phyloP scores from a whole-genome alignment of 345 rosid species.

The Eucalyptus curtisii region DNA sequence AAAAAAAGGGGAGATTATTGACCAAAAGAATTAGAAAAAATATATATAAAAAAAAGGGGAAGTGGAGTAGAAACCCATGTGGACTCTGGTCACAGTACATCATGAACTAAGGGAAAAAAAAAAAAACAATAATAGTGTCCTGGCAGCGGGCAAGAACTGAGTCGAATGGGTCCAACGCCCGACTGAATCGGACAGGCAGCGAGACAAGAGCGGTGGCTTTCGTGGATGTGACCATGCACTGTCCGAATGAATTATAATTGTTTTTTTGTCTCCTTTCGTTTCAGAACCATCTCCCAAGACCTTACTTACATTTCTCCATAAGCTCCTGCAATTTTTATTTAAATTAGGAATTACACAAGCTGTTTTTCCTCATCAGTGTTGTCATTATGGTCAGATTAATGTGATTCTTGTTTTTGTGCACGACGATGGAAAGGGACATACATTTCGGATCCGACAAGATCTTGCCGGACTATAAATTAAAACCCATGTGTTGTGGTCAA shows the following conservation, averaged over 20 bases:
- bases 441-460: constrained; percentile 1
- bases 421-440: background rate
- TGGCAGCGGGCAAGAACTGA: background rate
- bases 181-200: background rate
- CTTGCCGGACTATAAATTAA: background rate
- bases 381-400: background rate
- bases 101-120: no score
- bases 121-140: background rate
- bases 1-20: background rate
- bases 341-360: background rate
- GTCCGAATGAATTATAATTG: background rate
- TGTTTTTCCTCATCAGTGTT: background rate
- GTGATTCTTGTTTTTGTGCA: background rate
- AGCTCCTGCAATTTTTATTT: no score
- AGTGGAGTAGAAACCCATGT: constrained; percentile 8
- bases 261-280: background rate
- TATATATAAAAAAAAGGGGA: background rate
- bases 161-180: background rate
- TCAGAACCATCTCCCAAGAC: background rate
- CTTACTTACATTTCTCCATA: background rate
- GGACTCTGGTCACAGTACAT: background rate
- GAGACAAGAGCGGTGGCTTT: background rate
- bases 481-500: background rate
- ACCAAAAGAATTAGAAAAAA: background rate
- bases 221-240: constrained; percentile 17